Conservation (phyloP, 306 rosid genomes). For the Trifolium dubium region DNA sequence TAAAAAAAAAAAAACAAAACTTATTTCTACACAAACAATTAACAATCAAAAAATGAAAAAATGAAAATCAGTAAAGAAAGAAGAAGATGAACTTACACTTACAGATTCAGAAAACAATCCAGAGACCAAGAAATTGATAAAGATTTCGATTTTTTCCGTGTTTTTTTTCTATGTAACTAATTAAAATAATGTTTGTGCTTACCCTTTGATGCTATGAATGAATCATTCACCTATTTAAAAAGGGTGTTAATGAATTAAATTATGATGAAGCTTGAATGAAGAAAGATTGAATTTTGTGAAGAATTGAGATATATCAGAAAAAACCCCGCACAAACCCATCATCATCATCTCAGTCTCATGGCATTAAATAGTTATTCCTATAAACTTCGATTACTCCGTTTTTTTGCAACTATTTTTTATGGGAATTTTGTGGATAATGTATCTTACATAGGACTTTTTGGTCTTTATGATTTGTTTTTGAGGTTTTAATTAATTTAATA, state of each 20-base stretch:
- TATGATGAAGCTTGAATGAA: conserved; percentile 46
- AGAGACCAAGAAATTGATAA: conserved; percentile 25
- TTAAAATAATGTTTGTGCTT: conserved; percentile 17
- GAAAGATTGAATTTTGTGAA: conserved; percentile 40
- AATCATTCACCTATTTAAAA: conserved; percentile 19
- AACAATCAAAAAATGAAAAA: not conserved
- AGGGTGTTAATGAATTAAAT: conserved; percentile 6
- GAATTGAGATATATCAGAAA: conserved; percentile 45
- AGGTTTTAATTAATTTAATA: not conserved
- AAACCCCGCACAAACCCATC: conserved; percentile 1
- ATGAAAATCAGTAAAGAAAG: conserved; percentile 28
- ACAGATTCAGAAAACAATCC: conserved; percentile 52
- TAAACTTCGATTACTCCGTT: conserved; percentile 33
- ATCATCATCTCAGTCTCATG: not conserved
- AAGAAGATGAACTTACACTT: conserved; percentile 48
- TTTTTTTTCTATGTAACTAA: not conserved
- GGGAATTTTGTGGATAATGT: not conserved
- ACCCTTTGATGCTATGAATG: conserved; percentile 26
- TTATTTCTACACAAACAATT: not conserved
- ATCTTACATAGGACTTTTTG: conserved; percentile 32
- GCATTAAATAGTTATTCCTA: conserved; percentile 47
- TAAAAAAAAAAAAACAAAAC: not conserved
- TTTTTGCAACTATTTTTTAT: conserved; percentile 45
- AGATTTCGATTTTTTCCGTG: conserved; percentile 11
- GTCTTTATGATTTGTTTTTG: not conserved